Evolutionary conservation across 345 rosid genomes (phyloP).

Genomic region (Ailanthus altissimus): DNA sequence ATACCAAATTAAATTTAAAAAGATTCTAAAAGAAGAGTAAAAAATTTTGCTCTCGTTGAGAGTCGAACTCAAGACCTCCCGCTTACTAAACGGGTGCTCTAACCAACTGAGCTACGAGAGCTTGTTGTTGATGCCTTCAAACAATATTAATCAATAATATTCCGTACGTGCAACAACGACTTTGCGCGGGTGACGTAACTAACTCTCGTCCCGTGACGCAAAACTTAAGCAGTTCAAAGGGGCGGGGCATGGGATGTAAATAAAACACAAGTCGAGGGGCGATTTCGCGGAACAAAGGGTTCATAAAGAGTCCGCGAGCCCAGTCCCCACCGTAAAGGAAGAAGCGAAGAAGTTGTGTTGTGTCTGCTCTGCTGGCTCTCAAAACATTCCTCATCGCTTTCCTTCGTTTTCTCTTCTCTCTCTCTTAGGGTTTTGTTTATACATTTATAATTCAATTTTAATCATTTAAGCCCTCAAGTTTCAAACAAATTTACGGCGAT

Average conservation of each 20-base stretch:
- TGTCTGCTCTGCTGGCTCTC: conserved; percentile 9
- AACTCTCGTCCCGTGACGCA: background rate
- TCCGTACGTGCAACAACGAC: background rate
- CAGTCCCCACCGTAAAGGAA: background rate
- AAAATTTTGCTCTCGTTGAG: conserved; percentile 77
- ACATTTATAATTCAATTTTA: too few species aligned
- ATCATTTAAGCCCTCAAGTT: background rate
- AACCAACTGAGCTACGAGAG: conserved; percentile 99
- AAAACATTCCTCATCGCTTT: background rate
- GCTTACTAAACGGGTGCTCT: conserved; percentile 97
- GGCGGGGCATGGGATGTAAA: background rate
- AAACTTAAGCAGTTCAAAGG: background rate
- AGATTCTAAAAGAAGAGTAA: background rate
- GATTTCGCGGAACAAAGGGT: conserved; percentile 12
- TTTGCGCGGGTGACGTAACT: background rate
- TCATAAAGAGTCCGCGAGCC: conserved; percentile 7
- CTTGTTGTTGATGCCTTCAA: background rate
- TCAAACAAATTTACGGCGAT: background rate
- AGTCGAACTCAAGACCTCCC: conserved; percentile 98
- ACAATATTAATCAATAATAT: too few species aligned
- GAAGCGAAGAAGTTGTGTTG: conserved; percentile 31
- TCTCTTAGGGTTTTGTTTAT: conserved; percentile 21
- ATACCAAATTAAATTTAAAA: background rate
- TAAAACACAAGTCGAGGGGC: background rate
- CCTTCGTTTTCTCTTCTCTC: conserved; percentile 9